Conservation (phyloP, 73 alveolate genomes). For the Breviolum minutum region DNA sequence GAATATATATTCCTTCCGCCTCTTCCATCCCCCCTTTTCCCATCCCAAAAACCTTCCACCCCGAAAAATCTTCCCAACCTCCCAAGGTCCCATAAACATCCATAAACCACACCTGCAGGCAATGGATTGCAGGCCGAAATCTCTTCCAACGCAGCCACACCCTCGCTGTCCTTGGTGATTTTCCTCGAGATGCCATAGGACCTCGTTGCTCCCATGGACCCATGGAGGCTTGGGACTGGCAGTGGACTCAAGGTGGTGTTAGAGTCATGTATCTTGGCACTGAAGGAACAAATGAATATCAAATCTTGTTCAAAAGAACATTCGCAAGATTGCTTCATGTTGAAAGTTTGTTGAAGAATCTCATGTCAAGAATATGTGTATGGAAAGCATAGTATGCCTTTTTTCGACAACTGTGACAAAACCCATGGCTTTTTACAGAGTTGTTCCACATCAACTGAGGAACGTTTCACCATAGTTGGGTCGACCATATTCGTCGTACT, state of each 20-base stretch:
- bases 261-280: neutral
- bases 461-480: neutral
- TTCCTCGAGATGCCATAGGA: neutral
- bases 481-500: neutral
- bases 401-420: no score
- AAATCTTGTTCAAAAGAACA: no score
- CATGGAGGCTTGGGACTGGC: neutral
- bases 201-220: neutral
- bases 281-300: no score
- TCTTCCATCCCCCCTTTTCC: no score
- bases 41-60: neutral
- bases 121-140: constrained; percentile 77
- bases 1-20: no score
- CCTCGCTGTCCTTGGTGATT: neutral
- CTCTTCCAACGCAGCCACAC: constrained; percentile 82
- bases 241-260: neutral
- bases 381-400: no score
- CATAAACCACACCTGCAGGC: constrained; percentile 54
- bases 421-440: no score
- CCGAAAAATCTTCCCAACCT: neutral
- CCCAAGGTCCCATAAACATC: no score
- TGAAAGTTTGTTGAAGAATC: no score
- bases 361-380: no score
- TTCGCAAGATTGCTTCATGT: no score
- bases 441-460: no score